phyloP scores from a whole-genome alignment of 2,329 filamentous ascomycete genomes.

The Taxawa tesnikishii region DNA sequence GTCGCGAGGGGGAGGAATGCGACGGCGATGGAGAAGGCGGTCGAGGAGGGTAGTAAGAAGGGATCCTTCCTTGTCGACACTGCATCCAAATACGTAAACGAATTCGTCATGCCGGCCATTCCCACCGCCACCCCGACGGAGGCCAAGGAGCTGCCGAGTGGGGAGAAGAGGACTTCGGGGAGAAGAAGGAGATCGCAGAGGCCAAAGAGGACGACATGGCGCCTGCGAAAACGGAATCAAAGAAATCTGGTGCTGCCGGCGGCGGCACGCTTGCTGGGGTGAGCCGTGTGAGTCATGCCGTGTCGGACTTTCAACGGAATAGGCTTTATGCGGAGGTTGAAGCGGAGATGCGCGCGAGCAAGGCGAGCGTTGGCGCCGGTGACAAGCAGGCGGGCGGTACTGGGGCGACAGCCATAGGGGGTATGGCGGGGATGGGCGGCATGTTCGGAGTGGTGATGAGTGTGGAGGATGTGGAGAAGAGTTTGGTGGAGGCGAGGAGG shows the following conservation, averaged over 20 bases:
- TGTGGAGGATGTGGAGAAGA: slow-evolving; percentile 18
- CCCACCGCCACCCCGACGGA: slow-evolving; percentile 17
- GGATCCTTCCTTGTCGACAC: slow-evolving; percentile 24
- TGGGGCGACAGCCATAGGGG: not conserved
- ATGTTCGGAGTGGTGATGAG: slow-evolving; percentile 6
- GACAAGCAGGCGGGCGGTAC: not conserved
- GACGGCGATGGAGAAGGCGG: slow-evolving; percentile 25
- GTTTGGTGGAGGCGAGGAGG: slow-evolving; percentile 17
- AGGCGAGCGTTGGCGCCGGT: not conserved
- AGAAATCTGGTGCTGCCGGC: too few relatives aligned
- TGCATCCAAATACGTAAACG: slow-evolving; percentile 23
- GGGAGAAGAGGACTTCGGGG: slow-evolving; percentile 2
- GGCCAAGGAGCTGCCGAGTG: slow-evolving; percentile 2
- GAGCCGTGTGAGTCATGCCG: too few relatives aligned
- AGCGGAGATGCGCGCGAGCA: not conserved
- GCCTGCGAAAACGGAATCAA: too few relatives aligned
- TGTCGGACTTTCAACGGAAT: too few relatives aligned
- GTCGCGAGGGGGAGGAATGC: slow-evolving; percentile 13
- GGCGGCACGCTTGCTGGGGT: too few relatives aligned
- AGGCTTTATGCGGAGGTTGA: slow-evolving; percentile 2
- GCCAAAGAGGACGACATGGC: too few relatives aligned
- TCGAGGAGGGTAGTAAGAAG: slow-evolving; percentile 23
- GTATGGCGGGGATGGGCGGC: slow-evolving; percentile 1
- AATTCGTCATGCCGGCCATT: slow-evolving; percentile 21
- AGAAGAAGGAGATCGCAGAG: slow-evolving; percentile 6